Conservation (phyloP, 1,139 yeast species). For the Yamadazyma aaseri region DNA sequence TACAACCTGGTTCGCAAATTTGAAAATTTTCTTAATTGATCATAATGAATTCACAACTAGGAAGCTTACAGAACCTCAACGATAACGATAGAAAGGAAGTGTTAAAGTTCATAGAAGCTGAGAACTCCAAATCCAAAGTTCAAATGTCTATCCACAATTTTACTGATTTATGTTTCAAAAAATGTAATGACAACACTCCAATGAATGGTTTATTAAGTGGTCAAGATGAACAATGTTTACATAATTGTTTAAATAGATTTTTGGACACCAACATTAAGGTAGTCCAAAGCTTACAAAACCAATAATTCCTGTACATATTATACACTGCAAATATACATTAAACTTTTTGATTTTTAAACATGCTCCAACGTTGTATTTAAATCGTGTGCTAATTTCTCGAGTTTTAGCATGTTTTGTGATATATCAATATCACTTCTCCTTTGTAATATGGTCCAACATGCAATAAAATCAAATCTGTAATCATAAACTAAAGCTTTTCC, state of each 20-base stretch:
- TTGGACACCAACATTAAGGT: conserved; percentile 85
- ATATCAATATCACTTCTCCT: conserved; percentile 6
- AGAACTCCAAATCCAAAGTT: conserved; percentile 84
- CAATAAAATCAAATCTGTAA: conserved; percentile 37
- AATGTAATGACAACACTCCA: conserved; percentile 63
- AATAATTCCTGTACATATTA: conserved; percentile 8
- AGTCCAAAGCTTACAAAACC: conserved; percentile 53
- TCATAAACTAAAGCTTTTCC: conserved; percentile 20
- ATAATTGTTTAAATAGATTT: conserved; percentile 81
- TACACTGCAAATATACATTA: conserved; percentile 3
- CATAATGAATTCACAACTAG: conserved; percentile 7
- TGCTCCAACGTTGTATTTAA: conserved; percentile 5
- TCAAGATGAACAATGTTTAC: conserved; percentile 69
- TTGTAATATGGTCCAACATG: conserved; percentile 25
- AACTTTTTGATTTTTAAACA: conserved; percentile 3
- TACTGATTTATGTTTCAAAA: conserved; percentile 88
- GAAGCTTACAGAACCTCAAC: conserved; percentile 56
- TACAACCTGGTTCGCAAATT: conserved; percentile 1
- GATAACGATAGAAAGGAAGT: conserved; percentile 73
- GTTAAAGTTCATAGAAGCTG: conserved; percentile 72
- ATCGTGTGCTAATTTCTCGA: conserved; percentile 7
- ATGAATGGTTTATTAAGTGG: conserved; percentile 50
- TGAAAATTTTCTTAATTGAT: conserved; percentile 5
- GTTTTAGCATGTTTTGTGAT: conserved; percentile 1
- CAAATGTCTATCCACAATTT: conserved; percentile 83